Evolutionary conservation across 2,329 filamentous ascomycete genomes (phyloP).

Genomic region (Ramularia endophylla): DNA sequence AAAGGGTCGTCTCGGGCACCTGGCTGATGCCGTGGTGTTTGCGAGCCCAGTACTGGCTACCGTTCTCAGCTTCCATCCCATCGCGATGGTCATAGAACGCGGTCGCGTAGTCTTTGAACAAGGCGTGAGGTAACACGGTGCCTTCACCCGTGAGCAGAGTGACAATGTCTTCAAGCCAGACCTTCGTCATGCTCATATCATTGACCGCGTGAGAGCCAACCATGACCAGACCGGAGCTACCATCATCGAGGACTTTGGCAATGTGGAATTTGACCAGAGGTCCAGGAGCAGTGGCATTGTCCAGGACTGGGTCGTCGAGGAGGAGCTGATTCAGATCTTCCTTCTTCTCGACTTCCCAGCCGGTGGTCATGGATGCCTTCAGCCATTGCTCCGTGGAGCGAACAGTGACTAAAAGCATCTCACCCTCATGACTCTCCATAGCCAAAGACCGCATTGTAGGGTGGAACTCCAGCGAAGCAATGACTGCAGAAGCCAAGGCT

Average conservation of each 20-base stretch:
- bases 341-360: conserved; percentile 25
- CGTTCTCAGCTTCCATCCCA: conserved; percentile 25
- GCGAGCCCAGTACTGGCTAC: conserved; percentile 26
- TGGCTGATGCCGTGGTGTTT: conserved; percentile 25
- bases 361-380: conserved; percentile 24
- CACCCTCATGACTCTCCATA: conserved; percentile 20
- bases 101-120: conserved; percentile 29
- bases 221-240: conserved; percentile 26
- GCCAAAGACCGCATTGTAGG: conserved; percentile 27
- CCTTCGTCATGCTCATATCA: conserved; percentile 31
- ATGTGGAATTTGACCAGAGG: conserved; percentile 27
- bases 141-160: conserved; percentile 23
- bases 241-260: conserved; percentile 23
- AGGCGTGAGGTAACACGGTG: conserved; percentile 23
- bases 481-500: conserved; percentile 23
- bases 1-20: conserved; percentile 23
- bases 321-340: conserved; percentile 25
- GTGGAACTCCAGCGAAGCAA: conserved; percentile 25
- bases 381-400: conserved; percentile 24
- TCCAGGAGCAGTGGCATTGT: conserved; percentile 25
- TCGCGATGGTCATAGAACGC: conserved; percentile 27
- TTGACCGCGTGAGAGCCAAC: conserved; percentile 28
- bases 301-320: conserved; percentile 24
- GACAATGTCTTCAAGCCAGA: conserved; percentile 29
- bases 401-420: conserved; percentile 26